phyloP scores from a whole-genome alignment of 306 rosid genomes.

The Cercis canadensis region DNA sequence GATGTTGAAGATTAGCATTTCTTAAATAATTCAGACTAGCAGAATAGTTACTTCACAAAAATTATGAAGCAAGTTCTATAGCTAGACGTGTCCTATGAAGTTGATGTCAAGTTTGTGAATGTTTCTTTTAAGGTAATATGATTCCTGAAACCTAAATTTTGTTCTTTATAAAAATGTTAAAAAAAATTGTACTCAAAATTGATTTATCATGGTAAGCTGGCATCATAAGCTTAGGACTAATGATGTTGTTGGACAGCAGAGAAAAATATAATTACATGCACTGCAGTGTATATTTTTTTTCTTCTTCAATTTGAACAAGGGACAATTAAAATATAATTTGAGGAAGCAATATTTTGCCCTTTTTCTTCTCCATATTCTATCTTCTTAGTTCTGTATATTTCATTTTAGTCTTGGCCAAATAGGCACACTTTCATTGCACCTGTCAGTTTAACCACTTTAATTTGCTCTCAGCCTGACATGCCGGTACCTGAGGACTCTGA shows the following conservation, averaged over 20 bases:
- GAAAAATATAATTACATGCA: conserved; percentile 24
- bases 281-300: neutral
- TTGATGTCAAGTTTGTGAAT: neutral
- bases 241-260: neutral
- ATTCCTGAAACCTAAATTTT: conserved; percentile 11
- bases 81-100: neutral
- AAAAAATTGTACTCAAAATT: neutral
- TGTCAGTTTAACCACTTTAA: conserved; percentile 34
- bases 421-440: conserved; percentile 3
- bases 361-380: neutral
- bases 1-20: neutral
- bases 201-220: neutral
- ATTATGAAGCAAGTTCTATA: neutral
- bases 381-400: neutral
- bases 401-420: no score
- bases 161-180: conserved; percentile 6
- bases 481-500: conserved; percentile 50
- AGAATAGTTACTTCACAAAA: neutral
- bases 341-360: neutral
- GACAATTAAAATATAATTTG: conserved; percentile 19
- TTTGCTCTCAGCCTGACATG: conserved; percentile 53
- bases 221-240: neutral
- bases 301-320: neutral
- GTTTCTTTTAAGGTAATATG: conserved; percentile 7
- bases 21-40: neutral